Conservation (phyloP, 805 yeast genomes). For the Myxozyma neglecta region DNA sequence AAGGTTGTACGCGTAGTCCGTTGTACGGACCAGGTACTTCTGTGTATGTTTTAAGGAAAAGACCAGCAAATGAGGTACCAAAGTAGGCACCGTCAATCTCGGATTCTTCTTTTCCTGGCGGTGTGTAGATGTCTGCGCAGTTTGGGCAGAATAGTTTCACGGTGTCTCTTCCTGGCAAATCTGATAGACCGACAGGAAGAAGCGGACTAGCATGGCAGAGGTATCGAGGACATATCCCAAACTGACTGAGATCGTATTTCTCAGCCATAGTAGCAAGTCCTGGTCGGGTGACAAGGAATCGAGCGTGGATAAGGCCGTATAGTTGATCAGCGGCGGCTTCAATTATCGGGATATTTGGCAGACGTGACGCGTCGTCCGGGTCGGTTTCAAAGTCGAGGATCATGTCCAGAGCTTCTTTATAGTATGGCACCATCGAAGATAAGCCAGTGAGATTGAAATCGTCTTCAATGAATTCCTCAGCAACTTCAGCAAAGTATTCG, state of each 20-base stretch:
- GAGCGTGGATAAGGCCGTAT: conserved; percentile 91
- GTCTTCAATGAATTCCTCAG: conserved; percentile 91
- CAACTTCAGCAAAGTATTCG: conserved; percentile 88
- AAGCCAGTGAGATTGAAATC: conserved; percentile 94
- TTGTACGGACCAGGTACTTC: conserved; percentile 50
- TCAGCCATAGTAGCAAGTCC: conserved; percentile 87
- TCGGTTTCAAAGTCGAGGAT: conserved; percentile 69
- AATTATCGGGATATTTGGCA: conserved; percentile 69
- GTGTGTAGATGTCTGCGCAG: conserved; percentile 87
- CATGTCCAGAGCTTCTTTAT: conserved; percentile 86
- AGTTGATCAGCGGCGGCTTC: conserved; percentile 89
- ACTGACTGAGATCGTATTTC: conserved; percentile 82
- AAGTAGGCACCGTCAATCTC: conserved; percentile 96
- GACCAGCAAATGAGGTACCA: conserved; percentile 93
- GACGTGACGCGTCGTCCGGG: conserved; percentile 47
- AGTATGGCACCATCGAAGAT: conserved; percentile 80
- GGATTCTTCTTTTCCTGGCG: conserved; percentile 79
- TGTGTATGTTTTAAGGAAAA: conserved; percentile 87
- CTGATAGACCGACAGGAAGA: conserved; percentile 88
- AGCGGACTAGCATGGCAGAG: conserved; percentile 86
- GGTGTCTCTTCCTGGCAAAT: conserved; percentile 86
- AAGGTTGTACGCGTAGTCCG: conserved; percentile 41
- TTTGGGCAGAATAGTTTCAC: conserved; percentile 92
- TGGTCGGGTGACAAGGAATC: conserved; percentile 83
- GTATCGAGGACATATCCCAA: conserved; percentile 90